Evolutionary conservation across 345 rosid genomes (phyloP), one percentile per base, ranked within the genome.

Genomic region (Arabidopsis suecica): DNA sequence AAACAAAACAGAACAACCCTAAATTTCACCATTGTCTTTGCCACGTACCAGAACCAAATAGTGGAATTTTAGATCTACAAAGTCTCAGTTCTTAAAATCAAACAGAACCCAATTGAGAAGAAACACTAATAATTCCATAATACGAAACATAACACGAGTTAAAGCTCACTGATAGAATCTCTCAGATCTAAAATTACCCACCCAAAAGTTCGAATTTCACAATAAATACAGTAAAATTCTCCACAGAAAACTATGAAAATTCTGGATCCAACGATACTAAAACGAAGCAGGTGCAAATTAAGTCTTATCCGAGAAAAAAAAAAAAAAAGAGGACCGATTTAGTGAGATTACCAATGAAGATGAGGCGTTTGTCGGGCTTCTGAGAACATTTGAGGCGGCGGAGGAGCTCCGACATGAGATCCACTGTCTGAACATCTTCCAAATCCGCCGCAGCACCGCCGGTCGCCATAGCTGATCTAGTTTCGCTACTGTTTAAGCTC

Each of bases 381-480:
- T 88, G 66, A 9, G 97, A 80, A 83, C 98, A 93, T 78, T 85
- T 87, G 76, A 93, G 23, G 23, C 97, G 93, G 38, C 92, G 97
- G 76, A 93, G 93, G 68, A 93, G 87, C 83, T 93, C 97, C 51
- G 85, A 83, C 96, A 91, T 87, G 69, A 93, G 89, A 88, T 91
- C 85, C 67, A 85, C 81, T 2, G 93, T 86, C 22, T 91, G 88
- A 45, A 91, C 81, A 82, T 93, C 88, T 65, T 93, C 97, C 83
- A 93, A 78, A 30, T 66, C 75, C 37, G 77, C 53, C 68, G 53
- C 68, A 42, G 53, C 23, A 62, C 22, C 22, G 1, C 68, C 53
- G 14, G 68, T 44, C 38, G 68, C 85, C 77, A 86, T 83, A 50
- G 58, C 73, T 58, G 73, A 71, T 78, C 77, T 65, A 34, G 12